Evolutionary conservation across 179 eudicot species (phyloP).

Genomic region (Spinacia oleracea): DNA sequence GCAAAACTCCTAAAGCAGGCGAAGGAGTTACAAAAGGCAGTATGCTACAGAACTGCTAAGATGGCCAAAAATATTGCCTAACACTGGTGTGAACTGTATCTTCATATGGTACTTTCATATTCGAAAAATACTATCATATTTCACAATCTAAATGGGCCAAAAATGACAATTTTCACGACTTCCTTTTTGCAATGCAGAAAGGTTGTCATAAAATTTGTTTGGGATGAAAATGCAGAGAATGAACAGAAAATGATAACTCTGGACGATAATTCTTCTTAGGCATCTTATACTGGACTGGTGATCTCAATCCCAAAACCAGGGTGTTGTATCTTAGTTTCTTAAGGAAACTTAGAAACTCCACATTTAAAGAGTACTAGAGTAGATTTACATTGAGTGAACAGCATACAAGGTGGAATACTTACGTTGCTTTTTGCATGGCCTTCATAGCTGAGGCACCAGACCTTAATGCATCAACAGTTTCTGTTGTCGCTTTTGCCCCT

Average conservation of each 20-base stretch:
- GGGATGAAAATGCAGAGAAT: background rate
- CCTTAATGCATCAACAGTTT: constrained; percentile 87
- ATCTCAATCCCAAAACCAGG: background rate
- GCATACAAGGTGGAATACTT: constrained; percentile 31
- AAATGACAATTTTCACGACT: too few relatives aligned
- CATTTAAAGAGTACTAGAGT: too few relatives aligned
- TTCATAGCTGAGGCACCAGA: constrained; percentile 94
- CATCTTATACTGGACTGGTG: background rate
- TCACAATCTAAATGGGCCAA: background rate
- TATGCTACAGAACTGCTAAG: background rate
- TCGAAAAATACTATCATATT: too few relatives aligned
- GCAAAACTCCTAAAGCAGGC: background rate
- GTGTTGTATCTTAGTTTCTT: background rate
- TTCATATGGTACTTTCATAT: background rate
- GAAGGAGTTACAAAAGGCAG: background rate
- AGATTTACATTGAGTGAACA: background rate
- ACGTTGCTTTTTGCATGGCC: constrained; percentile 90
- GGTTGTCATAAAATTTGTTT: background rate
- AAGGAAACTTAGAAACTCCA: background rate
- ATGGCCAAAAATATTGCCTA: background rate
- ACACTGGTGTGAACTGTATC: background rate
- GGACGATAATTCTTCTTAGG: background rate
- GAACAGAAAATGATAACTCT: background rate
- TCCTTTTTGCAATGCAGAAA: background rate
- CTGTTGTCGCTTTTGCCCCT: constrained; percentile 93